A percentile compares a stretch with the other conserved stretches of the same genome.
phyloP scores from a whole-genome alignment of 495 filamentous ascomycete genomes.

The Umbilicaria muhlenbergii region DNA sequence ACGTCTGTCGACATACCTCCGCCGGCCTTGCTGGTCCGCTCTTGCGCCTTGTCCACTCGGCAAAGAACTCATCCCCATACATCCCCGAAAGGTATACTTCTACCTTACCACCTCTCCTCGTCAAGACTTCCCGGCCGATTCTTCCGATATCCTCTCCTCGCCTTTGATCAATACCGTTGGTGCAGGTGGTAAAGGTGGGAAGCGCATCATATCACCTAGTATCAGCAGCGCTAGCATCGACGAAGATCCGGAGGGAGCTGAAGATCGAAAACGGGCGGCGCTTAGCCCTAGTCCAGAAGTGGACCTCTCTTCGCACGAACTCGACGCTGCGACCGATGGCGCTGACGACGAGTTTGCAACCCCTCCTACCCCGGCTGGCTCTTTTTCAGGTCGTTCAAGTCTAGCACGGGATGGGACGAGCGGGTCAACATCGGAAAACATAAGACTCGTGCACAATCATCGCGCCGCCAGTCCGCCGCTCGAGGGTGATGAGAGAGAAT shows the following conservation, averaged over 20 bases:
- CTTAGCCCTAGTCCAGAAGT: conserved; percentile 85
- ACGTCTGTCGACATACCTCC: conserved; percentile 73
- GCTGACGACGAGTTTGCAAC: conserved; percentile 36
- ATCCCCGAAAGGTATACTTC: conserved; percentile 91
- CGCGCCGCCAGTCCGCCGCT: conserved; percentile 70
- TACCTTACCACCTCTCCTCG: conserved; percentile 74
- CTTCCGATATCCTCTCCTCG: conserved; percentile 32
- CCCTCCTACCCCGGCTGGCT: conserved; percentile 39
- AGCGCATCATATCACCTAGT: conserved; percentile 66
- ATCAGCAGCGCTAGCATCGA: conserved; percentile 56
- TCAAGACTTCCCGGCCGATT: conserved; percentile 66
- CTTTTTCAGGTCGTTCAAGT: conserved; percentile 35
- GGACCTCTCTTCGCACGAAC: conserved; percentile 74
- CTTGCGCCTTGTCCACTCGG: conserved; percentile 71
- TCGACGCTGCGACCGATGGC: conserved; percentile 29
- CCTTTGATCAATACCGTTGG: conserved; percentile 21
- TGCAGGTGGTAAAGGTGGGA: conserved; percentile 20
- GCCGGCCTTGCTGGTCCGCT: conserved; percentile 67
- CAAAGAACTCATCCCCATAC: conserved; percentile 82
- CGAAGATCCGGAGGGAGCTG: conserved; percentile 53
- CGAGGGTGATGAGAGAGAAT: conserved; percentile 92
- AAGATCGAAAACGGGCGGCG: conserved; percentile 54
- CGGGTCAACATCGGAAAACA: conserved; percentile 21
- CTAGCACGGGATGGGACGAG: conserved; percentile 14
- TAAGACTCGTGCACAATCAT: conserved; percentile 41